Base-by-base conservation (phyloP, 345 rosid species). In the Eucalyptus lansdowneana region DNA sequence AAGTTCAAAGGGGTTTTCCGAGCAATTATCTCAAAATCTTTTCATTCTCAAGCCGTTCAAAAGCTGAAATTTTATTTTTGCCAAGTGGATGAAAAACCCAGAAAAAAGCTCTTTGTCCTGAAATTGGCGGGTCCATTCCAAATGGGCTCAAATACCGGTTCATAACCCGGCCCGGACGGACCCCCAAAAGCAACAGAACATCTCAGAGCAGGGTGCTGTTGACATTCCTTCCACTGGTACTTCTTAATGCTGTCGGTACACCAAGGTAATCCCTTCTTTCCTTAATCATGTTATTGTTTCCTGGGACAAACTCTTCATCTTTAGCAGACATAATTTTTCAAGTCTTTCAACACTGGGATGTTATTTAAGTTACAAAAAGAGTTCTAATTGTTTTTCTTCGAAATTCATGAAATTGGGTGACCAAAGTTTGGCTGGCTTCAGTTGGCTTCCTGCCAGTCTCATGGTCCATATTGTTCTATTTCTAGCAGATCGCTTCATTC, bases 401-500 rank as follows among this genome's bases (percentile, higher is more conserved):
- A 56, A 56, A 22, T 56, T 62, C 34, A 27, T 14, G 47, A 21
- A 76, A 76, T 76, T 76, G 83, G 22, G 81, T 21, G 44, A 69
- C 42, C 44, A 10, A 76, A 76, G 29, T 56, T 56, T 10, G 83
- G 40, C 12, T 11, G 27, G 45, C 83, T 40, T 76, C 47, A 21
- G 9, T 40, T 40, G 47, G 83, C 27, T 76, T 44, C 47, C 83
- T 40, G 83, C 83, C 27, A 40, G 47, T 76, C 47, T 21, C 27
- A 21, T 40, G 83, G 83, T 76, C 47, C 83, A 22, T 31, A 22
- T 54, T 54, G 45, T 54, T 87, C 44, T 29, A 11, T 50, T 31
- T 60, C 45, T 88, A 65, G 50, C 95, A 97, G 99, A 90, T 97
- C 98, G 40, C 88, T 98, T 15, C 99, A 96, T 89, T 90, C 96